Conservation (phyloP, 2,329 filamentous ascomycete species). For the Huntiella savannae region DNA sequence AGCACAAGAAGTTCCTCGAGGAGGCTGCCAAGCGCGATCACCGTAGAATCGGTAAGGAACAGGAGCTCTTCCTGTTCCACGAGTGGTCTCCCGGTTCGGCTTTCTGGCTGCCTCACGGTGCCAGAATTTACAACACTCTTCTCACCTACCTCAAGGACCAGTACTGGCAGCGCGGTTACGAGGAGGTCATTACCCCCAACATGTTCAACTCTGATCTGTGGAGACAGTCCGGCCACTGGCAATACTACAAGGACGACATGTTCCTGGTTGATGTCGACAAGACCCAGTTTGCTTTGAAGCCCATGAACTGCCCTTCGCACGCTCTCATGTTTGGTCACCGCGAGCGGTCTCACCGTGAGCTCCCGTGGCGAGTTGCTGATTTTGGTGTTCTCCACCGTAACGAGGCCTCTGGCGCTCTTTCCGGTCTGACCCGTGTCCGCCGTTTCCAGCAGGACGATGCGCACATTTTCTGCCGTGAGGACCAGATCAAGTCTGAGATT, state of each 20-base stretch:
- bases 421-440: conserved; percentile 76
- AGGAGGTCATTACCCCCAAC: conserved; percentile 84
- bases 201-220: conserved; percentile 89
- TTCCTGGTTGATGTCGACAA: conserved; percentile 59
- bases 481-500: conserved; percentile 52
- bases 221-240: conserved; percentile 92
- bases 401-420: conserved; percentile 80
- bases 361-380: conserved; percentile 84
- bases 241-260: conserved; percentile 78
- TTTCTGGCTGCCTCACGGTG: conserved; percentile 84
- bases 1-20: conserved; percentile 86
- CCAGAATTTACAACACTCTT: conserved; percentile 81
- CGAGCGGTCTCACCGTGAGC: conserved; percentile 34
- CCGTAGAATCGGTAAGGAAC: conserved; percentile 78
- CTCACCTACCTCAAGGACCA: conserved; percentile 64
- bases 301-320: conserved; percentile 97
- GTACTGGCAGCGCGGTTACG: conserved; percentile 85
- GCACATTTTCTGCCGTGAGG: conserved; percentile 82
- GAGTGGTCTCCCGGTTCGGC: conserved; percentile 81
- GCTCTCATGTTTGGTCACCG: conserved; percentile 26
- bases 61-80: conserved; percentile 96
- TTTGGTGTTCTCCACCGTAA: conserved; percentile 93
- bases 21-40: conserved; percentile 98
- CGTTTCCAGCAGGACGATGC: conserved; percentile 93
- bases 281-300: conserved; percentile 55